Evolutionary conservation across 2,329 filamentous ascomycete genomes (phyloP).

Genomic region (Graphium sp.): DNA sequence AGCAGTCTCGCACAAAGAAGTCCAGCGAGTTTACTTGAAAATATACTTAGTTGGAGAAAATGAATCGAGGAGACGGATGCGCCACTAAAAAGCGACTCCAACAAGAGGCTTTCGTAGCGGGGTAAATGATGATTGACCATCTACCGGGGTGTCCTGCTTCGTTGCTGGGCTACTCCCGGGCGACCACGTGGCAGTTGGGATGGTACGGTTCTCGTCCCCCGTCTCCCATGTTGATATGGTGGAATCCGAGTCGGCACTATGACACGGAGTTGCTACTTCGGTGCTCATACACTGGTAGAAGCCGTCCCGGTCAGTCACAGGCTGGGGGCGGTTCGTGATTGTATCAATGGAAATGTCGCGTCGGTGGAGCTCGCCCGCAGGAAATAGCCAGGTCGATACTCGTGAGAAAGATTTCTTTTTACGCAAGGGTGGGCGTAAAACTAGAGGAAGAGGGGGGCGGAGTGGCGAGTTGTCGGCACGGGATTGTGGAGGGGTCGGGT

Average conservation of each 20-base stretch:
- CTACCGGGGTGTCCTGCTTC: conserved; percentile 19
- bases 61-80: no score
- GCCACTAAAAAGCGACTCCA: not conserved
- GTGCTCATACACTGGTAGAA: conserved; percentile 40
- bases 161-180: conserved; percentile 24
- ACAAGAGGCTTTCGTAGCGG: not conserved
- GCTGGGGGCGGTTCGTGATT: conserved; percentile 36
- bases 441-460: conserved; percentile 39
- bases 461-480: conserved; percentile 14
- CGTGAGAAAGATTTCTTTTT: conserved; percentile 53
- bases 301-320: conserved; percentile 31
- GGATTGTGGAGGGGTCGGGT: conserved; percentile 1
- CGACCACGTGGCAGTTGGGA: conserved; percentile 30
- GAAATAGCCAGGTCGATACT: conserved; percentile 42
- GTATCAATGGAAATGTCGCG: conserved; percentile 17
- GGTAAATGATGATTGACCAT: conserved; percentile 11
- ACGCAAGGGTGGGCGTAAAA: conserved; percentile 40
- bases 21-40: no score
- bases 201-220: conserved; percentile 23
- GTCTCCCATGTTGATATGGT: conserved; percentile 34
- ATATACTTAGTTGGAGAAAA: no score
- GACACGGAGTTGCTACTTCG: no score
- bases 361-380: conserved; percentile 17
- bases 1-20: no score
- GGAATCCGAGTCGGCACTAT: conserved; percentile 28